Base-by-base conservation (phyloP, 352 stramenopile genomes). In the Globisporangium mamillatum region DNA sequence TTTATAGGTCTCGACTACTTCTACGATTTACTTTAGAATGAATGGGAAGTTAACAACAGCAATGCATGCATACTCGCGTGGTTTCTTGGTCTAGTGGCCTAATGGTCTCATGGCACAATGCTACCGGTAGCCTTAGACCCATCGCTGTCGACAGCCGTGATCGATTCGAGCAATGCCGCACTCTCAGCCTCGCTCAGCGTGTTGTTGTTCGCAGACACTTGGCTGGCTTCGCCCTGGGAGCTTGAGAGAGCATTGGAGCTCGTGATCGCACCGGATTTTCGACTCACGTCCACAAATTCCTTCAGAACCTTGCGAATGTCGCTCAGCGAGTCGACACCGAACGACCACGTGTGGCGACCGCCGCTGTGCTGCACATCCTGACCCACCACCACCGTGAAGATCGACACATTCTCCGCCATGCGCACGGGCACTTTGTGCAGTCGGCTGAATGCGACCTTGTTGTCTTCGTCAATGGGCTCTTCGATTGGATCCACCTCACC, bases 1-100 rank as follows among this genome's bases (percentile, higher is more conserved):
- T 68, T n/a, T 63, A 25, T 67, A 93, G 86, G 86, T 12, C 80
- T 94, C 44, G 84, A 91, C 18, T 94, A 82, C 66, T 93, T 94
- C 60, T 91, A 80, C 71, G 87, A 94, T 69, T 55, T 71, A 29
- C 65, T 71, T 53, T 66, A 46, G 41, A 60, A 52, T 20, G 60
- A 12, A 60, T 48, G 20, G 46, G 32, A 66, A 60, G 59, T 5
- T 16, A 52, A 53, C 60, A 61, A 20, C 66, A 56, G 3, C 36
- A 14, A 61, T 38, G 0, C 18, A 60, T 29, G 41, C 20, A 22
- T 48, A 18, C 32, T 46, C 16, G 54, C 18, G 10, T 24, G 6
- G 16, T 22, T 20, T 50, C 18, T 50, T 50, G 41, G 16, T 50
- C 41, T 50, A 20, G 38, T 46, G 29, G 29, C 16, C 36, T 41